Base-by-base conservation (phyloP, 352 stramenopile species). In the Thalassiosira ordinaria region DNA sequence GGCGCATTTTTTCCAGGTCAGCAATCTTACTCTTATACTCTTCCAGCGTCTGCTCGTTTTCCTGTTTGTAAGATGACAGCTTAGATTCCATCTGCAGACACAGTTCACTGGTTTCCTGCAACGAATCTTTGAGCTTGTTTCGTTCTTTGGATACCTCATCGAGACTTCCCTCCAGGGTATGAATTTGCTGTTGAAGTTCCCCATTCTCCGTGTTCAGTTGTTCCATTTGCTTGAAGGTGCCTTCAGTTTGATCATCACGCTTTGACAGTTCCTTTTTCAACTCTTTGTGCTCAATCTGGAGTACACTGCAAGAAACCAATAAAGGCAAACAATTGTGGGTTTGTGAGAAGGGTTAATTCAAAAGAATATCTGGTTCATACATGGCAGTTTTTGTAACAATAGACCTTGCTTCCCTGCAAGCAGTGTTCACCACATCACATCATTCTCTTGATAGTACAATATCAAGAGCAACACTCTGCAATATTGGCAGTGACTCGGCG, bases 121-220 rank as follows among this genome's bases (percentile, higher is more conserved):
- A 24, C 9, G 22, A 37, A 22, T 66, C 16, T 35, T 75, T 16
- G 1, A 75, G 37, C 29, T 51, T 59, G 8, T 75, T 26, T 49
- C 53, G 47, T 22, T 78, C 70, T 55, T 57, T n/a, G n/a, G n/a
- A n/a, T n/a, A n/a, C n/a, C n/a, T n/a, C n/a, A 41, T 41, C 33
- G 18, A 51, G 5, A n/a, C 51, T 52, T 16, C 16, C 13, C 31
- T 41, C 20, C 18, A 65, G 29, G 29, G 31, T 20, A 18, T 4
- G 31, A 41, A 52, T 49, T 65, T 16, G 6, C 11, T 52, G 37
- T 9, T 65, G 56, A 20, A 65, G 56, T 5, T 65, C 56, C 1
- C 31, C 56, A 26, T 51, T 65, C 33, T 65, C 56, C 18, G 41
- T 26, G 27, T 65, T 65, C 20, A 65, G n/a, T 18, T 37, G 56